Percentiles rank a stretch among this genome's conserved stretches.
phyloP scores from a whole-genome alignment of 2,329 filamentous ascomycete species.

The Verticillium zaregamsianum region DNA sequence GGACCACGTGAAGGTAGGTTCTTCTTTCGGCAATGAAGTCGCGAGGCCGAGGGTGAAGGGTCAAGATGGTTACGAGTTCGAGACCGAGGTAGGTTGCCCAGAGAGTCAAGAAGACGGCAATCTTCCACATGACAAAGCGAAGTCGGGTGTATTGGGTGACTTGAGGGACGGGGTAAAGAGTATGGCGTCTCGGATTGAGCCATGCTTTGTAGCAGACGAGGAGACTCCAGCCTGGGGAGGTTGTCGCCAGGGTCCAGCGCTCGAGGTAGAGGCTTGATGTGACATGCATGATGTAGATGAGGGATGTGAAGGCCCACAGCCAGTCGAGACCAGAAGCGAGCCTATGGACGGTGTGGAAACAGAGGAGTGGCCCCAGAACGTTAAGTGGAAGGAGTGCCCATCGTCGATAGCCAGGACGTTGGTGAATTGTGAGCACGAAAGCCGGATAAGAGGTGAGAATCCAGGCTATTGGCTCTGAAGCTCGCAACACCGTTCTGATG shows the following conservation, averaged over 20 bases:
- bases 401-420: not conserved
- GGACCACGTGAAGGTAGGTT: not conserved
- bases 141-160: not conserved
- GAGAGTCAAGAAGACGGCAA: not conserved
- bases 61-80: not conserved
- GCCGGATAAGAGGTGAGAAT: not conserved
- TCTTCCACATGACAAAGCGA: not conserved
- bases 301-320: slow-evolving; percentile 6
- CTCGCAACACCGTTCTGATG: not conserved
- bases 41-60: not conserved
- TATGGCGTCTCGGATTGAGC: not conserved
- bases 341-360: not conserved
- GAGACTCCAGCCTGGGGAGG: not conserved
- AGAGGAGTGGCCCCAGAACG: slow-evolving; percentile 1
- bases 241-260: not conserved
- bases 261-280: slow-evolving; percentile 7
- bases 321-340: slow-evolving; percentile 4
- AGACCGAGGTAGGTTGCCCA: not conserved
- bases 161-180: not conserved
- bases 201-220: not conserved
- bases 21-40: not conserved
- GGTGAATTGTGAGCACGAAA: not conserved
- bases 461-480: not conserved
- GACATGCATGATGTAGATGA: slow-evolving; percentile 6
- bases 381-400: slow-evolving; percentile 5